phyloP scores from a whole-genome alignment of 495 filamentous ascomycete genomes.

The Aspergillus egyptiacus region DNA sequence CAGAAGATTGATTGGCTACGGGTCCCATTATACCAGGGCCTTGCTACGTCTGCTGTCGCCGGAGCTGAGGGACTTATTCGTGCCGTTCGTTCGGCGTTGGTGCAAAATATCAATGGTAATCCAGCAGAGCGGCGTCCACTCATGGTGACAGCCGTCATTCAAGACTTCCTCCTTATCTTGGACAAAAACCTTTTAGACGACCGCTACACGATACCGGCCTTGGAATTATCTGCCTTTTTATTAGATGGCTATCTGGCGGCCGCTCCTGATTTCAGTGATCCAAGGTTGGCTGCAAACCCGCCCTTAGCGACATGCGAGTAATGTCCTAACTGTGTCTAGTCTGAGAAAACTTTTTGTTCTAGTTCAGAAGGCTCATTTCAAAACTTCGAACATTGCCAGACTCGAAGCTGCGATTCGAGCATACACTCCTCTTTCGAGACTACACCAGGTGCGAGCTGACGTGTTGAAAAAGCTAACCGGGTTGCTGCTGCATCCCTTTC shows the following conservation, averaged over 20 bases:
- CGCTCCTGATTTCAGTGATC: conserved; percentile 15
- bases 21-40: conserved; percentile 59
- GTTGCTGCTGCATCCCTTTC: conserved; percentile 60
- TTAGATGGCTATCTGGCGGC: conserved; percentile 44
- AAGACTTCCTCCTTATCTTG: conserved; percentile 40
- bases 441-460: conserved; percentile 34
- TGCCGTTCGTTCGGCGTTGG: conserved; percentile 64
- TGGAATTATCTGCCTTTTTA: conserved; percentile 72
- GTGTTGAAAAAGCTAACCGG: conserved; percentile 50
- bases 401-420: conserved; percentile 71
- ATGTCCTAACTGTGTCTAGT: conserved; percentile 23
- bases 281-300: conserved; percentile 13
- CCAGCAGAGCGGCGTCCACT: conserved; percentile 29
- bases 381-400: conserved; percentile 70
- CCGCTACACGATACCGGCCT: conserved; percentile 62
- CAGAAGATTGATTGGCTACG: conserved; percentile 35
- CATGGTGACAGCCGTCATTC: conserved; percentile 31
- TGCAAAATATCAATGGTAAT: conserved; percentile 35
- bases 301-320: background rate
- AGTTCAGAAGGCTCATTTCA: conserved; percentile 74
- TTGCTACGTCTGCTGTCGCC: conserved; percentile 73
- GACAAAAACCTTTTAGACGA: conserved; percentile 51
- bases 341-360: conserved; percentile 58
- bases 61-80: conserved; percentile 78
- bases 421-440: conserved; percentile 59